A percentile compares a stretch with the other conserved stretches of the same genome.
phyloP scores from a whole-genome alignment of 2,329 filamentous ascomycete species.

The Trichoderma koningii region DNA sequence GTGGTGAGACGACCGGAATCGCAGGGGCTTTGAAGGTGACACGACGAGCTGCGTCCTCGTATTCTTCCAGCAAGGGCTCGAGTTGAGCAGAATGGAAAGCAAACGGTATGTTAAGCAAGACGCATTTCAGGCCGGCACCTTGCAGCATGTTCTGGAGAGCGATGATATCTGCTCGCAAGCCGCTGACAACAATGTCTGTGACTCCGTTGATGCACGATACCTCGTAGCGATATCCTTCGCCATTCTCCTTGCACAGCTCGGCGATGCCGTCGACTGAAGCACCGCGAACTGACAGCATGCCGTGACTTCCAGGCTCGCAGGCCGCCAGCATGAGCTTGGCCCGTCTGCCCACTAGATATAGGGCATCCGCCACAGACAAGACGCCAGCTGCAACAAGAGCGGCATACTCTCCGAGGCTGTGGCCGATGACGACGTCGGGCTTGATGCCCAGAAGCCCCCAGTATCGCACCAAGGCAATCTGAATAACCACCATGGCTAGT shows the following conservation, averaged over 20 bases:
- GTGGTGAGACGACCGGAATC: constrained; percentile 68
- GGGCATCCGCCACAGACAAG: constrained; percentile 69
- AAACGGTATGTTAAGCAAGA: constrained; percentile 51
- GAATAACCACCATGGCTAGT: constrained; percentile 29
- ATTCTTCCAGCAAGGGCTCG: constrained; percentile 58
- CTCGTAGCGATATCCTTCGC: constrained; percentile 64
- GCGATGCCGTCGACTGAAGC: constrained; percentile 56
- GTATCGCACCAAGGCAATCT: constrained; percentile 59
- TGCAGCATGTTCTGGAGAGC: not conserved
- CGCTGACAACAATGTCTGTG: constrained; percentile 42
- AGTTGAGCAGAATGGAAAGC: constrained; percentile 58
- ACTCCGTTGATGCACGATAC: constrained; percentile 65
- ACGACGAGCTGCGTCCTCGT: constrained; percentile 50
- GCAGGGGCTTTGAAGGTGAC: constrained; percentile 44
- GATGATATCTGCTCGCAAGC: not conserved
- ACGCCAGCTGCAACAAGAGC: constrained; percentile 69
- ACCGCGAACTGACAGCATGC: constrained; percentile 54
- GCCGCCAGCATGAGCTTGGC: constrained; percentile 65
- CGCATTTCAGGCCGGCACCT: constrained; percentile 36
- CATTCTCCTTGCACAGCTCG: not conserved
- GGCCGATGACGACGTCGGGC: constrained; percentile 59
- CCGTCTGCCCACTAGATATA: constrained; percentile 70
- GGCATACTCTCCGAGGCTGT: constrained; percentile 47
- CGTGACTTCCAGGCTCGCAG: constrained; percentile 68
- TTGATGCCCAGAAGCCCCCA: constrained; percentile 56